Percentiles rank a stretch among this genome's conserved stretches.
phyloP scores from a whole-genome alignment of 2,329 filamentous ascomycete species.

The Teratosphaeriaceae sp. region DNA sequence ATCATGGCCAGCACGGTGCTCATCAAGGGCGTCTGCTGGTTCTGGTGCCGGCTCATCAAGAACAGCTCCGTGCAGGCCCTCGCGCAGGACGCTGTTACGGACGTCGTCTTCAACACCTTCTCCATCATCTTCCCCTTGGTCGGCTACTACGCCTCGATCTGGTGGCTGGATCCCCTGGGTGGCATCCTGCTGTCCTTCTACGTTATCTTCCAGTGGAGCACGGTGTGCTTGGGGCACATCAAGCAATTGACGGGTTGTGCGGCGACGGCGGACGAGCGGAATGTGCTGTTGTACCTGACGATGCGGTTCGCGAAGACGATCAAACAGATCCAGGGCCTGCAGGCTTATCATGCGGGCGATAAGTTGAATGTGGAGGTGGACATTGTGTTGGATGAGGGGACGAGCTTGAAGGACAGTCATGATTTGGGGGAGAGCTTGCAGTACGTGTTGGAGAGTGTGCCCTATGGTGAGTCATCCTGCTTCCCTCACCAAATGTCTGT shows the following conservation, averaged over 20 bases:
- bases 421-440: slow-evolving; percentile 58
- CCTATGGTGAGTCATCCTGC: no score
- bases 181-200: slow-evolving; percentile 57
- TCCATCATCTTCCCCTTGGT: slow-evolving; percentile 58
- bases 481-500: no score
- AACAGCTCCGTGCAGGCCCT: slow-evolving; percentile 59
- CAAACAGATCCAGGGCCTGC: slow-evolving; percentile 31
- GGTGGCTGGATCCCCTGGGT: slow-evolving; percentile 62
- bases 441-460: slow-evolving; percentile 52
- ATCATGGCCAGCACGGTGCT: slow-evolving; percentile 53
- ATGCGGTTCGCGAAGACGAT: slow-evolving; percentile 36
- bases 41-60: slow-evolving; percentile 54
- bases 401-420: slow-evolving; percentile 47
- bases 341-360: slow-evolving; percentile 56
- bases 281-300: slow-evolving; percentile 52
- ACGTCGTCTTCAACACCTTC: slow-evolving; percentile 58
- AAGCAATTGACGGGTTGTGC: slow-evolving; percentile 51
- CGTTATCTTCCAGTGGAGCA: slow-evolving; percentile 64
- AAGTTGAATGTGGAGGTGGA: slow-evolving; percentile 59
- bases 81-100: slow-evolving; percentile 57
- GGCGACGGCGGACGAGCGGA: slow-evolving; percentile 47
- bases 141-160: slow-evolving; percentile 51
- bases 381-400: slow-evolving; percentile 50
- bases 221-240: slow-evolving; percentile 55
- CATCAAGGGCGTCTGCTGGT: slow-evolving; percentile 54